A percentile compares a stretch with the other conserved stretches of the same genome.
These are phyloP conservation scores for Fusarium nurragi DNA, from an alignment of 2,329 filamentous ascomycete genomes.

Conservation along the genomic window DNA sequence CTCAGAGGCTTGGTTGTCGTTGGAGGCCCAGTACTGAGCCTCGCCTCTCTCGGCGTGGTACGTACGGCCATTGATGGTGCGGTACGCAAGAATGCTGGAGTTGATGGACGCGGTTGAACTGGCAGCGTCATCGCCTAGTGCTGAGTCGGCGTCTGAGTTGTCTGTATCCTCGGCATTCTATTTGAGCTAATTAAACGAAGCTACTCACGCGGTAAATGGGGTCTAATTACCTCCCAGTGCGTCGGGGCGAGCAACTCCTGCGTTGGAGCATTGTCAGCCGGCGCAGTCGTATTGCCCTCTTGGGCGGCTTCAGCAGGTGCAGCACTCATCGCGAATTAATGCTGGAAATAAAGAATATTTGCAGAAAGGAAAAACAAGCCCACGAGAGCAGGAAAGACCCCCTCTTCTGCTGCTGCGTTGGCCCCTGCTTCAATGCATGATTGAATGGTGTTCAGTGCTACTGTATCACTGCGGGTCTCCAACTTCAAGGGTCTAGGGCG, in stretches of 20 bases:
- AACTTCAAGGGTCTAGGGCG: constrained; percentile 1
- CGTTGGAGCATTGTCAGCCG: neutral
- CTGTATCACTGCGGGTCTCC: neutral
- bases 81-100: constrained; percentile 35
- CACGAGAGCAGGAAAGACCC: neutral
- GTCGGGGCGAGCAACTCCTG: constrained; percentile 27
- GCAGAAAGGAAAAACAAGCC: neutral
- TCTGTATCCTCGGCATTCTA: constrained; percentile 11
- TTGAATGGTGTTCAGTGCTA: neutral
- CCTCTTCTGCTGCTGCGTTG: neutral
- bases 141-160: constrained; percentile 17
- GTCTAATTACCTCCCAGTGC: constrained; percentile 28
- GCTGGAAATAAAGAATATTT: accelerated
- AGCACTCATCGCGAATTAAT: constrained; percentile 4
- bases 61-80: constrained; percentile 35
- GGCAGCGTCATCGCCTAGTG: constrained; percentile 16
- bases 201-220: too few species aligned
- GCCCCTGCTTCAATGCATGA: constrained; percentile 7
- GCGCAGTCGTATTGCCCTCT: neutral
- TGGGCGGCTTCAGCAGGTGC: neutral
- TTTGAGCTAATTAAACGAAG: neutral
- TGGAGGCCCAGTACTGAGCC: constrained; percentile 35
- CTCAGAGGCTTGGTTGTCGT: constrained; percentile 32
- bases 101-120: constrained; percentile 32
- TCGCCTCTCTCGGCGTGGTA: constrained; percentile 36